These are phyloP conservation scores for Penicillium malachiteum DNA, from an alignment of 495 filamentous ascomycete genomes.

Conservation along the genomic window DNA sequence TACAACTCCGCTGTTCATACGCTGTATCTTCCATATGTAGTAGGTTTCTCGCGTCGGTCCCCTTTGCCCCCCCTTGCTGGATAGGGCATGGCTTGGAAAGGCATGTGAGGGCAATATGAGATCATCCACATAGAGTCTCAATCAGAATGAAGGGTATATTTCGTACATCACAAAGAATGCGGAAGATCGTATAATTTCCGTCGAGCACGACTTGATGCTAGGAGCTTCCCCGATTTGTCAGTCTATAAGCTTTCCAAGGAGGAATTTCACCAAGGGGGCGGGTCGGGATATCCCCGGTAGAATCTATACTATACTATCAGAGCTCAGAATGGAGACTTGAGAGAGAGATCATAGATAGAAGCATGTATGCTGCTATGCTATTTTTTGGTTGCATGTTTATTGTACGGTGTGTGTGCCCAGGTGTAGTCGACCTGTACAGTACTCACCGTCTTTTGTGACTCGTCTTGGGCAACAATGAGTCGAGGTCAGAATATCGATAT, in stretches of 20 bases:
- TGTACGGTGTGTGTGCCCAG: neutral
- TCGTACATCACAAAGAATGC: conserved; percentile 9
- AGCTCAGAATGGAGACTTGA: neutral
- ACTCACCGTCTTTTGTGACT: conserved; percentile 32
- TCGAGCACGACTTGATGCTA: neutral
- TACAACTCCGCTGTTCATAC: neutral
- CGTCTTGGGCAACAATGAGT: conserved; percentile 15
- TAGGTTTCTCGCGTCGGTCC: neutral
- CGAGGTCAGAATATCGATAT: conserved; percentile 28
- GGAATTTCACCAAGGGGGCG: neutral
- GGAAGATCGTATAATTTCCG: conserved; percentile 1
- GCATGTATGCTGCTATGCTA: neutral
- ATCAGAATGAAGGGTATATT: conserved; percentile 14
- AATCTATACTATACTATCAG: neutral
- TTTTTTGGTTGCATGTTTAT: neutral
- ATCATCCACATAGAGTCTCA: neutral
- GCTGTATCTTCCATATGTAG: neutral
- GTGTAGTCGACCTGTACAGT: conserved; percentile 13
- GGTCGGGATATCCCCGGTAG: neutral
- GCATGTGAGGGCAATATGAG: conserved; percentile 7
- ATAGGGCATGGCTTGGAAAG: neutral
- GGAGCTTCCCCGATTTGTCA: conserved; percentile 7
- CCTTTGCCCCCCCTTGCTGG: conserved; percentile 4
- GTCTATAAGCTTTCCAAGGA: neutral
- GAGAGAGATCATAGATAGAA: neutral